Evolutionary conservation across 2,329 filamentous ascomycete species (phyloP), one percentile per base, ranked within the genome.

Genomic region (Trichoderma gracile): DNA sequence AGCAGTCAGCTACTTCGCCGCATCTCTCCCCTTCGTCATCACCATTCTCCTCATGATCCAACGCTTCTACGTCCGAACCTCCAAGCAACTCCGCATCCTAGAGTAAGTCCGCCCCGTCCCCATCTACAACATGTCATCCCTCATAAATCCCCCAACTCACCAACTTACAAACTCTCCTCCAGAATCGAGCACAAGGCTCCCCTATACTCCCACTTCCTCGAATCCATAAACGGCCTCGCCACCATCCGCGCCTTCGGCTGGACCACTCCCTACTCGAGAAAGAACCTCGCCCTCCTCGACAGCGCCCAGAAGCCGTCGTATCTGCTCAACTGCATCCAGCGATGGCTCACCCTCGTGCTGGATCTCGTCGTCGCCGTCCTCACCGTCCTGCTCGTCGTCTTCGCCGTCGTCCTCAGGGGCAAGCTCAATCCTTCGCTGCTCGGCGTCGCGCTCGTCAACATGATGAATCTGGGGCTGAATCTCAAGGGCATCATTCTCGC

Each of bases 61-160:
- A 64, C 79, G 79, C 47, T 78, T 81, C 67, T 86, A 86, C 66
- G 76, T 86, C n/a, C 76, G 80, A 6, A 86, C 83, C 1, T 85
- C 82, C 0, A 81, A 82, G 4, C 83, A 85, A 63, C 71, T 86
- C 7, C 78, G 84, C 56, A 77, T 83, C 30, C 73, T 85, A 8
- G 84, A 86, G 68, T 75, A 66, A 59, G 70, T 25, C 25, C 25
- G 25, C 25, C 15, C 5, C 27, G 1, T 8, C 4, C 7, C 27
- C 27, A 30, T 12, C 61, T 8, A 15, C n/a, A 5, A 5, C 25
- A 17, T 15, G 15, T 23, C 30, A 15, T 19, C 33, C 19, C 6
- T 9, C 17, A 21, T 43, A n/a, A n/a, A n/a, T n/a, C n/a, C n/a
- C n/a, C n/a, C n/a, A 25, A 14, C 4, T 3, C 1, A 42, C 3